Evolutionary conservation across 768 basidiomycete species (phyloP).

Genomic region (Hericium alpestre): DNA sequence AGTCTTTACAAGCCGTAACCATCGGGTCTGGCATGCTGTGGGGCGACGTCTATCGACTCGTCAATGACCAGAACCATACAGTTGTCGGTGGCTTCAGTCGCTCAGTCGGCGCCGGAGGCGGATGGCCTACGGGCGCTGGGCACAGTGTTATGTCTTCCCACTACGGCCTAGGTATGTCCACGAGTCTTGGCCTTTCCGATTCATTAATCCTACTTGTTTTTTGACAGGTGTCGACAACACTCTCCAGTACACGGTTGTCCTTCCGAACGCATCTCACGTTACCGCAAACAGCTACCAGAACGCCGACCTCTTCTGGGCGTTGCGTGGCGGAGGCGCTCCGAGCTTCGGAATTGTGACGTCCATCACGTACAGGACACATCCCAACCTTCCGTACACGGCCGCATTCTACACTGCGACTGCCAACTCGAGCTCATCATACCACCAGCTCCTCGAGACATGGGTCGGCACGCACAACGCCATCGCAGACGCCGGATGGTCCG

Average conservation of each 20-base stretch:
- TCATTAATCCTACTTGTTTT: neutral
- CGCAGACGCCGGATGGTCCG: slow-evolving; percentile 1
- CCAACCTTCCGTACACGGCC: slow-evolving; percentile 24
- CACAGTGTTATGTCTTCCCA: slow-evolving; percentile 30
- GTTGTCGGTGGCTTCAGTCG: slow-evolving; percentile 37
- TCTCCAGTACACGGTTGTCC: slow-evolving; percentile 34
- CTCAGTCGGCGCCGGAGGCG: slow-evolving; percentile 37
- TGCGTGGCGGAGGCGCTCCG: slow-evolving; percentile 42
- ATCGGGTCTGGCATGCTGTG: slow-evolving; percentile 36
- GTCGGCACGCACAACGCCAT: slow-evolving; percentile 1
- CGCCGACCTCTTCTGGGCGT: slow-evolving; percentile 41
- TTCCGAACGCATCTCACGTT: slow-evolving; percentile 29
- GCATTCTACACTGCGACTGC: slow-evolving; percentile 12
- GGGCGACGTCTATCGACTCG: slow-evolving; percentile 31
- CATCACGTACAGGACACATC: slow-evolving; percentile 35
- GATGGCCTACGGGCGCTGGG: slow-evolving; percentile 39
- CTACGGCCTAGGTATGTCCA: slow-evolving; percentile 30
- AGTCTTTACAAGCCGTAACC: slow-evolving; percentile 13
- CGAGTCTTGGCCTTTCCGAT: neutral
- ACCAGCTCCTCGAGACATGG: neutral
- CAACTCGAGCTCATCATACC: slow-evolving; percentile 2
- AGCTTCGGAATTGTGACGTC: slow-evolving; percentile 39
- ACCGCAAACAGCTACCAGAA: slow-evolving; percentile 31
- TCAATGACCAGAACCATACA: slow-evolving; percentile 26
- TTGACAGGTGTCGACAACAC: slow-evolving; percentile 15